Percentiles rank a stretch among this genome's conserved stretches.
These are phyloP conservation scores for Colletotrichum eleusines DNA, from an alignment of 2,329 filamentous ascomycete species.

Conservation along the genomic window DNA sequence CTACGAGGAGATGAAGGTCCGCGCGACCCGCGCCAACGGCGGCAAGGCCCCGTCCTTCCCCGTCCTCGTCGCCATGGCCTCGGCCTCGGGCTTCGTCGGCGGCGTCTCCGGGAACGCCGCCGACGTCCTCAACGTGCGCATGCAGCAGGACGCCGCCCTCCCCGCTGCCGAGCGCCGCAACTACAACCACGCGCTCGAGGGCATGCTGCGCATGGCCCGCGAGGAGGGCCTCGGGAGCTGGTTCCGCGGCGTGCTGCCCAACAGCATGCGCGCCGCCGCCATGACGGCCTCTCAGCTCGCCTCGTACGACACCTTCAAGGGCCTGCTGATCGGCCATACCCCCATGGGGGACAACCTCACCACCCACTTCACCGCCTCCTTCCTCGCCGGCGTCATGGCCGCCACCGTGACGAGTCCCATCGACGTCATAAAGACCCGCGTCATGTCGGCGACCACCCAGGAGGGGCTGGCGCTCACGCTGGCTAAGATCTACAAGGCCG, in stretches of 20 bases:
- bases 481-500: slow-evolving; percentile 74
- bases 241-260: slow-evolving; percentile 89
- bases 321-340: slow-evolving; percentile 73
- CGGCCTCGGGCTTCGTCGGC: slow-evolving; percentile 85
- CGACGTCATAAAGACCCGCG: slow-evolving; percentile 89
- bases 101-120: slow-evolving; percentile 93
- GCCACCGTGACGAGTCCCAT: slow-evolving; percentile 88
- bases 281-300: slow-evolving; percentile 90
- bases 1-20: slow-evolving; percentile 91
- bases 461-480: slow-evolving; percentile 71
- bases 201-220: slow-evolving; percentile 86
- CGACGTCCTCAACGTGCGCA: slow-evolving; percentile 96
- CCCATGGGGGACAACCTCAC: slow-evolving; percentile 76
- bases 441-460: slow-evolving; percentile 76
- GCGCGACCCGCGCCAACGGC: slow-evolving; percentile 60
- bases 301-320: slow-evolving; percentile 87
- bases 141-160: slow-evolving; percentile 92
- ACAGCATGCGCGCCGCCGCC: slow-evolving; percentile 82
- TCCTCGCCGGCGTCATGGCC: slow-evolving; percentile 84
- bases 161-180: slow-evolving; percentile 80
- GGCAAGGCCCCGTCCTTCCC: slow-evolving; percentile 72
- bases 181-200: slow-evolving; percentile 90
- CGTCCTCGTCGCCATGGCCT: slow-evolving; percentile 85
- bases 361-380: slow-evolving; percentile 82
- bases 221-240: slow-evolving; percentile 82